Conservation (phyloP, 495 filamentous ascomycete species). For the Hypoxylon trugodes region DNA sequence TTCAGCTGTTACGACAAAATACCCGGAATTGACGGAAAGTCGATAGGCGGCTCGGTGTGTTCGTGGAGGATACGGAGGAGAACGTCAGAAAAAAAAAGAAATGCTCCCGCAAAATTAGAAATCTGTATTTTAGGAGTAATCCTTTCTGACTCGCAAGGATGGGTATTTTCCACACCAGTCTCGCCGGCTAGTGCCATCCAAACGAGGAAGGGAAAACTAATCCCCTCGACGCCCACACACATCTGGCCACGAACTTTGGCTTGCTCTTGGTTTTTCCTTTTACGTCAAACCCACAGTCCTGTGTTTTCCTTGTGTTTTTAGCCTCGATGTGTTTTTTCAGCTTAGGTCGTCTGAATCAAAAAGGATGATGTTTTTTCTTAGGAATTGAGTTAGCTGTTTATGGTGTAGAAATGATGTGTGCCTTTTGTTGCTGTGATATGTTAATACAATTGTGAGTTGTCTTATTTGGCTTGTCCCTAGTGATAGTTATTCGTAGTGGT, state of each 20-base stretch:
- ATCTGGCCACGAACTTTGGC: conserved; percentile 41
- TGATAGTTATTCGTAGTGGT: no score
- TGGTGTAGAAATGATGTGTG: conserved; percentile 19
- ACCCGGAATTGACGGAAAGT: conserved; percentile 43
- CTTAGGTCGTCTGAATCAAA: conserved; percentile 44
- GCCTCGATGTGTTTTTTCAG: conserved; percentile 35
- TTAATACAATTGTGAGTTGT: no score
- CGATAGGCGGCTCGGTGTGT: conserved; percentile 39
- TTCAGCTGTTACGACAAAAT: conserved; percentile 45
- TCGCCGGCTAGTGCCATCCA: conserved; percentile 39
- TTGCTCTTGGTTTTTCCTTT: conserved; percentile 46
- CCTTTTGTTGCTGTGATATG: background rate
- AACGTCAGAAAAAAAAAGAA: conserved; percentile 39
- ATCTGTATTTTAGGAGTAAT: conserved; percentile 51
- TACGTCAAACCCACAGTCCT: conserved; percentile 42
- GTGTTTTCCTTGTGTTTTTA: conserved; percentile 45
- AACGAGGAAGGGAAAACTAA: conserved; percentile 16
- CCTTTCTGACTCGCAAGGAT: conserved; percentile 34
- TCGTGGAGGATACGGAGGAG: conserved; percentile 43
- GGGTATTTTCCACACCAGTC: conserved; percentile 33
- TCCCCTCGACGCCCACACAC: conserved; percentile 36
- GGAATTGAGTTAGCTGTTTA: conserved; percentile 15
- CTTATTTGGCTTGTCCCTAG: no score
- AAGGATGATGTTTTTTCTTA: conserved; percentile 42
- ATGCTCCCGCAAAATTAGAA: conserved; percentile 40